Evolutionary conservation across 2,329 filamentous ascomycete genomes (phyloP).

Genomic region (Grosmannia serpens): DNA sequence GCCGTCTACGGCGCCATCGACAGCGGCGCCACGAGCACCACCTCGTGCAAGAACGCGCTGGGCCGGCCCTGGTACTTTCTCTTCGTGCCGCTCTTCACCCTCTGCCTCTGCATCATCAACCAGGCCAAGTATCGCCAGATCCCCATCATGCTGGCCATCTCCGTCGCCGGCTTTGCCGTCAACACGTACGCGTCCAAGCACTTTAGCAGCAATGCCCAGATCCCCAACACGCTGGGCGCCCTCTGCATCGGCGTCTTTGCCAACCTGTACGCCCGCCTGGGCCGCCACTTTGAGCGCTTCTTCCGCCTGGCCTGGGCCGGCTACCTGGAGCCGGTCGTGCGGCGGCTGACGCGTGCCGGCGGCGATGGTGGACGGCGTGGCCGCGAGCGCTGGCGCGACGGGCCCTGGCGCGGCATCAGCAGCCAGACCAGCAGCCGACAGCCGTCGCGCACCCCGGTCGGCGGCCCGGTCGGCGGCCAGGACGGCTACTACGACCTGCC

Average conservation of each 20-base stretch:
- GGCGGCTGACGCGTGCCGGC: slow-evolving; percentile 13
- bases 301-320: slow-evolving; percentile 42
- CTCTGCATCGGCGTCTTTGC: slow-evolving; percentile 66
- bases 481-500: slow-evolving; percentile 6
- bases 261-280: slow-evolving; percentile 66
- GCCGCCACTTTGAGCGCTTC: slow-evolving; percentile 44
- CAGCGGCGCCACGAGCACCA: slow-evolving; percentile 34
- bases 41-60: slow-evolving; percentile 22
- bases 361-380: background rate
- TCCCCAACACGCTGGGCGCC: slow-evolving; percentile 68
- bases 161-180: slow-evolving; percentile 61
- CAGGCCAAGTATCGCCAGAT: slow-evolving; percentile 71
- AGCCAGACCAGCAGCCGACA: background rate
- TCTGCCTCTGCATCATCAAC: slow-evolving; percentile 50
- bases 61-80: slow-evolving; percentile 37
- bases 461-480: background rate
- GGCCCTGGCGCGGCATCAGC: background rate
- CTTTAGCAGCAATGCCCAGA: slow-evolving; percentile 59
- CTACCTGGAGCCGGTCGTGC: slow-evolving; percentile 28
- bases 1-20: slow-evolving; percentile 53
- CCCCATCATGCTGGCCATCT: slow-evolving; percentile 64
- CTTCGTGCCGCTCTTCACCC: slow-evolving; percentile 57
- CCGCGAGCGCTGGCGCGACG: background rate
- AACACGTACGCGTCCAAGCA: slow-evolving; percentile 60
- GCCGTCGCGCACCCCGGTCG: background rate